Base-by-base conservation (phyloP, 2,329 filamentous ascomycete species). In the Aspergillus japonicus region DNA sequence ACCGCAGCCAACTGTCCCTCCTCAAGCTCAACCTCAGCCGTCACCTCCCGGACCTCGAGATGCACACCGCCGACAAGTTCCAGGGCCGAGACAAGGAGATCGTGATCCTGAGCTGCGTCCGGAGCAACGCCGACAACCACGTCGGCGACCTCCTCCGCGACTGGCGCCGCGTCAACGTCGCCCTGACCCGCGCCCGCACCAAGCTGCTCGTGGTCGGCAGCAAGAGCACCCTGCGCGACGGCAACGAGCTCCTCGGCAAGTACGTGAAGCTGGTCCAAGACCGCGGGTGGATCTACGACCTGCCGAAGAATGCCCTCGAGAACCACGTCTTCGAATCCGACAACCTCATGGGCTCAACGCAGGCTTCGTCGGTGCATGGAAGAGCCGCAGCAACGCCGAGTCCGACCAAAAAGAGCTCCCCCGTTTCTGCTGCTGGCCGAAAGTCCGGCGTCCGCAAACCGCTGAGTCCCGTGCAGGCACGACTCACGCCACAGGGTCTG, bases 21-120 rank as follows among this genome's bases (percentile, higher is more conserved):
- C 82, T 99, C 1, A 90, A 91, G 64, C 86, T 93, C 62, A 83
- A 82, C 11, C 84, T 96, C 35, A 85, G 86, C 33, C 80, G 78
- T 47, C 76, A 82, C 66, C 78, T 81, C 0, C 77, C 81, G 0
- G 84, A 85, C 2, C 87, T 99, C 1, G 95, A 99, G 76, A 92
- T 98, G 84, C 92, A 99, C 76, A 98, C 95, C 0, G 93, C 95
- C 3, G 95, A 99, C 77, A 92, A 94, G 49, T 99, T 96, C 75
- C 95, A 99, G 74, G 95, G 95, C 6, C 86, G 95, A 10, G 95
- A 99, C 77, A 99, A 99, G 73, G 92, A 96, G 71, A 88, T 96
- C 2, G 85, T 98, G 0, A 86, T 99, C 14, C 83, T 99, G 8
- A 91, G 87, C 57, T 88, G 96, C 31, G 95, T 98, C 14, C 86